These are phyloP conservation scores for Albifimbria verrucaria DNA, from an alignment of 2,329 filamentous ascomycete genomes.

Conservation along the genomic window DNA sequence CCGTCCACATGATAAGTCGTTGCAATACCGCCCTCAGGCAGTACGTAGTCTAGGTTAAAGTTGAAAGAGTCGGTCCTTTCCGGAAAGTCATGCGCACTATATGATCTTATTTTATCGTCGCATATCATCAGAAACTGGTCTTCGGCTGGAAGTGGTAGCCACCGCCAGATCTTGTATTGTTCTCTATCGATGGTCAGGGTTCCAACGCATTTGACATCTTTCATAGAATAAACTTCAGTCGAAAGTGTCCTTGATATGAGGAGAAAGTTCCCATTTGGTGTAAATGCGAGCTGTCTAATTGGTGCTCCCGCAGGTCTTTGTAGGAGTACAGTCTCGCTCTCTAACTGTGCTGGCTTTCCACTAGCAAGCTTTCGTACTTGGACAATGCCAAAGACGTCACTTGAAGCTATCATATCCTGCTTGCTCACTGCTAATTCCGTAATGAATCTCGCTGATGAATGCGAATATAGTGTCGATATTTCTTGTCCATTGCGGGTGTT, in stretches of 20 bases:
- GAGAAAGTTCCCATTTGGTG: background rate
- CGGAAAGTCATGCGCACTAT: background rate
- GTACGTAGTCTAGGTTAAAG: background rate
- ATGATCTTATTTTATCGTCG: background rate
- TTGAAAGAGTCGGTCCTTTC: background rate
- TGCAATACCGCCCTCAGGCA: background rate
- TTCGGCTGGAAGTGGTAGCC: background rate
- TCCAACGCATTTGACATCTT: background rate
- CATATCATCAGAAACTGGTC: background rate
- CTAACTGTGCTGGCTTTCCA: background rate
- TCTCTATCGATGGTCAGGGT: background rate
- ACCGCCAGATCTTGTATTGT: background rate
- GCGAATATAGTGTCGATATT: background rate
- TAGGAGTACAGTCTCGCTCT: background rate
- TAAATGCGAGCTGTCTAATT: background rate
- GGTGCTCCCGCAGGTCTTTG: background rate
- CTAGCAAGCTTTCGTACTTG: background rate
- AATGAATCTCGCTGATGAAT: background rate
- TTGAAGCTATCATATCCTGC: background rate
- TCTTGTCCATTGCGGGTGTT: background rate
- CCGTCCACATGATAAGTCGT: background rate
- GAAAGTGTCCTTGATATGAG: background rate
- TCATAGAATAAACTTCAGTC: background rate
- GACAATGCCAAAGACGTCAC: background rate
- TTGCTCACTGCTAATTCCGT: background rate